Evolutionary conservation across 106 monocot species (phyloP), one percentile per base, ranked within the genome.

Genomic region (Xerophyta viscosa): DNA sequence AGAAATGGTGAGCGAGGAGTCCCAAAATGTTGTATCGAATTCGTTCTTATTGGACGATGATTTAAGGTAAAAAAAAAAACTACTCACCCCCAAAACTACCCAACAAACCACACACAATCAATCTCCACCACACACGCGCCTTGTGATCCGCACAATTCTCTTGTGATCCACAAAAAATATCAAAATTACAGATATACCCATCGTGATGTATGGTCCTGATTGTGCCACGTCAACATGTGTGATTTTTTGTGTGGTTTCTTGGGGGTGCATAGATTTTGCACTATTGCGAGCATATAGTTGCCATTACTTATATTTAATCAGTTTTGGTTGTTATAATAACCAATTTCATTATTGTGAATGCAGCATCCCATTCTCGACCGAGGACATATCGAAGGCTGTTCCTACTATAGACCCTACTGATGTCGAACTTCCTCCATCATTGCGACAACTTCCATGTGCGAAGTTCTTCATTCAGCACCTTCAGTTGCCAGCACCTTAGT

Each of bases 1-100:
- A 63, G 89, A 98, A 53, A 72, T 82, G 55, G 64, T 90, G 20
- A 80, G 70, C 66, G 82, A 77, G 68, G 81, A 89, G 48, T 78
- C 89, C 33, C 63, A 77, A 61, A 77, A 83, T 74, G 59, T 82
- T n/a, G 51, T 64, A 11, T 82, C 98, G 26, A 98, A 86, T 79
- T 98, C 86, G 3, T 98, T 98, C 70, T 65, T 98, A 28, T 67
- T 98, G 70, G 98, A 98, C 71, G 98, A 98, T 73, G 98, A 98
- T 67, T 52, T 90, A 73, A 86, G 98, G 98, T 90, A 66, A 29
- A 37, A 44, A 44, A 4, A 17, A 14, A 44, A 17, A 9, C 3
- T 4, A 9, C n/a, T 3, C 15, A 14, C 17, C 15, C 4, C 3
- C 43, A 44, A 44, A 44, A 44, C 33, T 36, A 5, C n/a, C n/a